These are phyloP conservation scores for Aspergillus sp. DNA, from an alignment of 2,329 filamentous ascomycete genomes.

Conservation along the genomic window DNA sequence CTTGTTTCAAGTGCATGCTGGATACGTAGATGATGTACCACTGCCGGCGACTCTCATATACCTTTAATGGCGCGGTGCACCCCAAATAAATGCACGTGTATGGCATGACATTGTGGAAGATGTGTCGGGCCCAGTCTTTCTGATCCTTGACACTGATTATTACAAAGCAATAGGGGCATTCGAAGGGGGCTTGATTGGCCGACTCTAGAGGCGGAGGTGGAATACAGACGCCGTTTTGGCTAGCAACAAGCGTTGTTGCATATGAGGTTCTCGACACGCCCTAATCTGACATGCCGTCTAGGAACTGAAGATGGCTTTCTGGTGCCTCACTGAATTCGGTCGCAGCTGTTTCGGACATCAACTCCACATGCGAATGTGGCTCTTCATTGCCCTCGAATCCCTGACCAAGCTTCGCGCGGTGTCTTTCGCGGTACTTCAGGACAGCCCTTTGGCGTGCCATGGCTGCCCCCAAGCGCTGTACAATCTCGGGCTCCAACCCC, in stretches of 20 bases:
- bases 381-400: constrained; percentile 14
- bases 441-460: constrained; percentile 43
- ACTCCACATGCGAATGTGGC: too few species aligned
- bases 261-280: too few species aligned
- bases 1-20: too few species aligned
- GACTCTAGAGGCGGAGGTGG: too few species aligned
- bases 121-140: constrained; percentile 43
- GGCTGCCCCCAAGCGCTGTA: constrained; percentile 35
- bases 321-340: too few species aligned
- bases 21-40: constrained; percentile 20
- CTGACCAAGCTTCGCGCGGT: constrained; percentile 38
- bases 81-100: constrained; percentile 41
- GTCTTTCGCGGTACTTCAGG: constrained; percentile 44
- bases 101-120: constrained; percentile 45
- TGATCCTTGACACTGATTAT: constrained; percentile 35
- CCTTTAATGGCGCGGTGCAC: constrained; percentile 29
- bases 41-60: constrained; percentile 25
- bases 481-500: constrained; percentile 16
- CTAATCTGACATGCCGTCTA: too few species aligned
- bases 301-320: too few species aligned
- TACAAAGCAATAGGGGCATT: constrained; percentile 49
- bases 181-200: constrained; percentile 33
- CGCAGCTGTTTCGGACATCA: too few species aligned
- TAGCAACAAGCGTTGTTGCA: constrained; percentile 28
- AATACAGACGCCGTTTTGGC: constrained; percentile 14